Percentiles rank a stretch among this genome's conserved stretches.
Evolutionary conservation across 108 stramenopile species (phyloP).

Genomic region (Thalassiosira profunda): DNA sequence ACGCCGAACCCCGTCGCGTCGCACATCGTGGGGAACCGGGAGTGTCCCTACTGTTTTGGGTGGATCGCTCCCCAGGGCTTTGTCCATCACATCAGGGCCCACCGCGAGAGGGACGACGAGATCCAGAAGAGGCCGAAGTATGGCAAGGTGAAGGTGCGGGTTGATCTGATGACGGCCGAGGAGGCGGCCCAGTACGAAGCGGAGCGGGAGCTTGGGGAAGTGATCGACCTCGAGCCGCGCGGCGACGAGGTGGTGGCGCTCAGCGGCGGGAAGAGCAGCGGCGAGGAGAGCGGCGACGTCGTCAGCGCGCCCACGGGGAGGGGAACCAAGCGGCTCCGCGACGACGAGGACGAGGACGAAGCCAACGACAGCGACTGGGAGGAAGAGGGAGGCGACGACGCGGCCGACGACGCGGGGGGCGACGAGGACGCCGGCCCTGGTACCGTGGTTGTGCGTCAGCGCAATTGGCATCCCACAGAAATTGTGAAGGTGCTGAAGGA

Average conservation of each 20-base stretch:
- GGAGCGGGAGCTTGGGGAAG: not conserved
- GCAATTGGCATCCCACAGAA: not conserved
- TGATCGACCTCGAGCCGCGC: not conserved
- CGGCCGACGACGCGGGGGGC: not conserved
- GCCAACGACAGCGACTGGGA: not conserved
- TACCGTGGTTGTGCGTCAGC: not conserved
- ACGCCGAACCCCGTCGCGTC: too few relatives aligned
- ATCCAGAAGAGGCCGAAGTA: not conserved
- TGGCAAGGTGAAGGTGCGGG: not conserved
- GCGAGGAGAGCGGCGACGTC: not conserved
- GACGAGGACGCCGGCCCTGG: not conserved
- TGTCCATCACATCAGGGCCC: not conserved
- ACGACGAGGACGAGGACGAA: not conserved
- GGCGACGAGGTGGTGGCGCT: not conserved
- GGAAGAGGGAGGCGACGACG: not conserved
- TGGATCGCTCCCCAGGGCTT: not conserved
- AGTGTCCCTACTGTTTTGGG: not conserved
- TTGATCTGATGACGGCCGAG: too few relatives aligned
- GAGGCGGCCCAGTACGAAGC: too few relatives aligned
- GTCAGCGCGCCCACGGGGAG: not conserved
- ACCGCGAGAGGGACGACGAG: too few relatives aligned
- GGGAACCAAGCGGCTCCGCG: not conserved
- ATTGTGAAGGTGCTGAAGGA: not conserved
- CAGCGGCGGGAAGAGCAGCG: not conserved
- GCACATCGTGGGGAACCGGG: too few relatives aligned